These are phyloP conservation scores for Giardia duodenalis DNA, from an alignment of 208 protist species.

Conservation along the genomic window DNA sequence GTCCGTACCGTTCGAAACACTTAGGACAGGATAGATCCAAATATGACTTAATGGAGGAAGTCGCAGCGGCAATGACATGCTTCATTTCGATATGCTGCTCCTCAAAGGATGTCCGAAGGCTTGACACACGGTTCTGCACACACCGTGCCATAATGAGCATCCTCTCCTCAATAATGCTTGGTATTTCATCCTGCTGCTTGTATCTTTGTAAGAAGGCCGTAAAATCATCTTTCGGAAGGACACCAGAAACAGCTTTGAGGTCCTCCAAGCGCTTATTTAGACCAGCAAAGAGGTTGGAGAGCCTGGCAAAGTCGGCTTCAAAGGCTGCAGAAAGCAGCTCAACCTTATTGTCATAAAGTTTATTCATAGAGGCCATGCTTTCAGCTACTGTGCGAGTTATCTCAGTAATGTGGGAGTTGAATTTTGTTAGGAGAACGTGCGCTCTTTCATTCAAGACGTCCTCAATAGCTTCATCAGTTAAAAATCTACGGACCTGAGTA, in stretches of 20 bases:
- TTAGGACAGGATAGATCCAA: neutral
- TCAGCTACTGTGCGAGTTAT: neutral
- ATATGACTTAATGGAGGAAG: neutral
- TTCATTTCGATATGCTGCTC: neutral
- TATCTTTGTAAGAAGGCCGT: neutral
- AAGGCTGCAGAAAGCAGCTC: neutral
- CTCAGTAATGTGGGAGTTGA: neutral
- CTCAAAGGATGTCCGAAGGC: neutral
- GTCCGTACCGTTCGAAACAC: neutral
- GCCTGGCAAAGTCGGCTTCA: neutral
- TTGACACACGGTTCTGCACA: neutral
- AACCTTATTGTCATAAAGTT: neutral
- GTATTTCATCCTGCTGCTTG: neutral
- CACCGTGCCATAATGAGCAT: neutral
- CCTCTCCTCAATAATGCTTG: neutral
- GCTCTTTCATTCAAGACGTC: neutral
- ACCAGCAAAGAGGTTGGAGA: neutral
- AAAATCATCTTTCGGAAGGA: neutral
- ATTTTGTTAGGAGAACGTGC: neutral
- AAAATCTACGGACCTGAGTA: neutral
- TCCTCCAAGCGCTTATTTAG: neutral
- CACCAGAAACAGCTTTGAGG: neutral
- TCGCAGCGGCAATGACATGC: neutral
- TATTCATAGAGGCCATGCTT: neutral
- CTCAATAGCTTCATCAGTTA: neutral